Evolutionary conservation across 257 asterid genomes (phyloP).

Genomic region (Solanum neorickii): DNA sequence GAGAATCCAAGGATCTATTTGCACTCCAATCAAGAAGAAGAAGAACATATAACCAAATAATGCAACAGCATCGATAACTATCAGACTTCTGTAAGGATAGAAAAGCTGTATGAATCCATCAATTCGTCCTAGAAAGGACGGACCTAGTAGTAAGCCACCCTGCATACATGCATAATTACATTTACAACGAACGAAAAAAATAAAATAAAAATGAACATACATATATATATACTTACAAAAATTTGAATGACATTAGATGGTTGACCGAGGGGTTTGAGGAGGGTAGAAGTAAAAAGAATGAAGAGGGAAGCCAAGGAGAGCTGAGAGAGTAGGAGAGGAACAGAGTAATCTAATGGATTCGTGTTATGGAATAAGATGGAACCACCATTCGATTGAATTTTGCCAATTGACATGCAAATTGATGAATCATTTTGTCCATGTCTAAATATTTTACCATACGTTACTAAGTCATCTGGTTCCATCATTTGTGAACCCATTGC

Average conservation of each 20-base stretch:
- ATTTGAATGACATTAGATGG: slow-evolving; percentile 25
- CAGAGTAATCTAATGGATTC: slow-evolving; percentile 16
- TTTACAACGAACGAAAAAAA: neutral
- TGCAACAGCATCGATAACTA: slow-evolving; percentile 16
- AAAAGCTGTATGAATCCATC: slow-evolving; percentile 6
- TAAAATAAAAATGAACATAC: neutral
- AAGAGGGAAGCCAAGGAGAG: slow-evolving; percentile 12
- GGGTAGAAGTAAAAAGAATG: slow-evolving; percentile 5
- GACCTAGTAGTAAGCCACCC: slow-evolving; percentile 22
- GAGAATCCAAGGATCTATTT: slow-evolving; percentile 30
- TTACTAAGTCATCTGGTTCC: slow-evolving; percentile 20
- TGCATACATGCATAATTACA: slow-evolving; percentile 3
- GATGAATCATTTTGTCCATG: slow-evolving; percentile 8
- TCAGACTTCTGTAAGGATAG: slow-evolving; percentile 12
- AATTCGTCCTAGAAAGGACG: slow-evolving; percentile 23
- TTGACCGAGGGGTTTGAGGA: slow-evolving; percentile 29
- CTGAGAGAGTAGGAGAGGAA: slow-evolving; percentile 23
- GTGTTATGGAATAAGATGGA: neutral
- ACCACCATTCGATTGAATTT: slow-evolving; percentile 25
- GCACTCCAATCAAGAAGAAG: slow-evolving; percentile 40
- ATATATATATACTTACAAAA: slow-evolving; percentile 6
- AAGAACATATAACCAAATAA: slow-evolving; percentile 23
- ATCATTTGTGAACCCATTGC: slow-evolving; percentile 19
- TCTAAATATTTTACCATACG: slow-evolving; percentile 7
- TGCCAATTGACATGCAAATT: slow-evolving; percentile 9